Conservation (phyloP, 768 basidiomycete genomes). For the Russula virescens region DNA sequence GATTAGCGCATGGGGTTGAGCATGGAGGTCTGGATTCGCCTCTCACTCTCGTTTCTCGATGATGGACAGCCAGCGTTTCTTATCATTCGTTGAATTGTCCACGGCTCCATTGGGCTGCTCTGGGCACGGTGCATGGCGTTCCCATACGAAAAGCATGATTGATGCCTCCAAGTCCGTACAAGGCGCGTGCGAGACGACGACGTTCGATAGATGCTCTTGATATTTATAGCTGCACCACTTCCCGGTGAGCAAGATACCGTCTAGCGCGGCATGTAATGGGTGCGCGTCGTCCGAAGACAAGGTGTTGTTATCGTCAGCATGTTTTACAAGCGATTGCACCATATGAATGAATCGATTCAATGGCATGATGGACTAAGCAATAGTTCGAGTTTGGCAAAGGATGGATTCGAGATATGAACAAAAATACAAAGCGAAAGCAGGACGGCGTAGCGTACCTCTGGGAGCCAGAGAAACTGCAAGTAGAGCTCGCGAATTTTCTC, state of each 20-base stretch:
- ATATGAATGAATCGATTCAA: constrained; percentile 51
- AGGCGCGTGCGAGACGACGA: constrained; percentile 8
- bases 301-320: constrained; percentile 24
- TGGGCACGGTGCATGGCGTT: constrained; percentile 13
- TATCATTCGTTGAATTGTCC: constrained; percentile 16
- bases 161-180: constrained; percentile 30
- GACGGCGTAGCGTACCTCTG: constrained; percentile 13
- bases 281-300: constrained; percentile 34
- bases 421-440: too few species aligned
- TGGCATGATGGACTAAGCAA: constrained; percentile 62
- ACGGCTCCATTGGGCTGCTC: constrained; percentile 21
- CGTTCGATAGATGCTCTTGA: constrained; percentile 41
- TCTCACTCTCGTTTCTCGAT: constrained; percentile 41
- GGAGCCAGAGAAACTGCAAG: constrained; percentile 22
- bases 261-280: constrained; percentile 53
- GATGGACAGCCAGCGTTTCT: constrained; percentile 35
- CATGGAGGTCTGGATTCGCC: constrained; percentile 22
- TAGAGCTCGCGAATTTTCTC: constrained; percentile 21
- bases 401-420: neutral
- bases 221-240: constrained; percentile 71
- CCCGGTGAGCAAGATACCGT: constrained; percentile 63
- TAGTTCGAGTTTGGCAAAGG: too few species aligned
- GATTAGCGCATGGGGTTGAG: neutral
- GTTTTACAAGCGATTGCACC: constrained; percentile 47
- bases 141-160: constrained; percentile 21